Evolutionary conservation across 2,329 filamentous ascomycete genomes (phyloP), one percentile per base, ranked within the genome.

Genomic region (Ophiostoma sp.): DNA sequence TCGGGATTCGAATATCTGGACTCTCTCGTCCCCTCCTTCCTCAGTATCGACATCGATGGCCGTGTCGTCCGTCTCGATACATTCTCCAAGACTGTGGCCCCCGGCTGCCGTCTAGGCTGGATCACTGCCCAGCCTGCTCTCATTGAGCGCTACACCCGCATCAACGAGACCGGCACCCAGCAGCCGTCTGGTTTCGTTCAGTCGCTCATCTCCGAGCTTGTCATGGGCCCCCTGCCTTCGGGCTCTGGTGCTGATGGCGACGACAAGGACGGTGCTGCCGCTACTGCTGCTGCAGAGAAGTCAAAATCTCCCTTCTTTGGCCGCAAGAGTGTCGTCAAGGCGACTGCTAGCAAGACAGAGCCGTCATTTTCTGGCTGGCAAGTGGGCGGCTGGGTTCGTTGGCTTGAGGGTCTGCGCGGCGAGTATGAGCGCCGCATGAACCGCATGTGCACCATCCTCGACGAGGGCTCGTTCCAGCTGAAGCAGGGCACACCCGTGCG

Each of bases 111-210:
- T 39, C 82, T 97, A 1, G 94, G 94, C 57, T 97, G 93, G 92
- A 89, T 97, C 74, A 96, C 94, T 0, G 89, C 91, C 0, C 91
- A 96, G 76, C 93, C 93, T 1, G 87, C 82, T 0, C 81, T 97
- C 67, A 84, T 93, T 66, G 92, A 96, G 78, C 87, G 91, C 11
- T 70, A 39, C 67, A 77, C 84, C 20, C 89, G 90, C 70, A 90
- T 96, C 75, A 89, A 88, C 27, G 94, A 97, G 79, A 84, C 86
- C 0, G 86, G 86, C 23, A 96, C 93, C 0, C 90, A 94, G 76
- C 90, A 94, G 74, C 93, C 94, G 0, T 94, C 90, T 0, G 94
- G 94, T 23, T 97, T 97, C 77, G 92, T 94, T 13, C 94, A 97
- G 79, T 85, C 89, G 70, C 87, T 96, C 81, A 84, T 97, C 71